Percentiles rank a stretch among this genome's conserved stretches.
These are phyloP conservation scores for Monoraphidium neglectum DNA, from an alignment of 139 green algal genomes.

Conservation along the genomic window DNA sequence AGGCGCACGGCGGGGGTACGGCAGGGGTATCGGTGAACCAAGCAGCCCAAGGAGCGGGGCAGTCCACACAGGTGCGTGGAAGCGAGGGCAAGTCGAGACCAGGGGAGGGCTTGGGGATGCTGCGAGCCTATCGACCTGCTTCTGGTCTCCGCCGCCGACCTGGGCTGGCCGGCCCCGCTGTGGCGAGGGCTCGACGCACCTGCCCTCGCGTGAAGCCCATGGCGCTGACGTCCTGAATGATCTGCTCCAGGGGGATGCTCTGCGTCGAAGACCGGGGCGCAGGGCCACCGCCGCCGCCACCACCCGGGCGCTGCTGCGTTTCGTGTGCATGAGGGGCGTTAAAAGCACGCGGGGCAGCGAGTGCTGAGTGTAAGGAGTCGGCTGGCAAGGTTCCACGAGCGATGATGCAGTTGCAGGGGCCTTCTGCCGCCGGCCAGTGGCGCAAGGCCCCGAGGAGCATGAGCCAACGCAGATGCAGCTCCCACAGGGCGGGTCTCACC, in stretches of 20 bases:
- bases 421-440: neutral
- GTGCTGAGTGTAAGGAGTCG: neutral
- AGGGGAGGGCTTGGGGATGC: no score
- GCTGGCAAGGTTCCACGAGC: neutral
- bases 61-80: no score
- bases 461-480: slow-evolving; percentile 3
- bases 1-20: no score
- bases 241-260: slow-evolving; percentile 65
- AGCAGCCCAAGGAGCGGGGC: no score
- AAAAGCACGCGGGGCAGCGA: neutral
- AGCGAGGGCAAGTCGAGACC: no score
- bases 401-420: neutral
- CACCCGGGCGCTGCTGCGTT: neutral
- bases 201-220: slow-evolving; percentile 80
- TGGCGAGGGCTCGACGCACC: no score
- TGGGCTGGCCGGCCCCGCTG: no score
- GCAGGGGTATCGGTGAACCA: no score
- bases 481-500: neutral
- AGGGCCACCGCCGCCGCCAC: slow-evolving; percentile 6
- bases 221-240: slow-evolving; percentile 74
- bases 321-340: neutral
- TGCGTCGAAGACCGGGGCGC: neutral
- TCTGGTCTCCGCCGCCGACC: no score
- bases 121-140: no score
- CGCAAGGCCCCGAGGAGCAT: neutral